Conservation (phyloP, 805 yeast genomes). For the Metschnikowia matae region DNA sequence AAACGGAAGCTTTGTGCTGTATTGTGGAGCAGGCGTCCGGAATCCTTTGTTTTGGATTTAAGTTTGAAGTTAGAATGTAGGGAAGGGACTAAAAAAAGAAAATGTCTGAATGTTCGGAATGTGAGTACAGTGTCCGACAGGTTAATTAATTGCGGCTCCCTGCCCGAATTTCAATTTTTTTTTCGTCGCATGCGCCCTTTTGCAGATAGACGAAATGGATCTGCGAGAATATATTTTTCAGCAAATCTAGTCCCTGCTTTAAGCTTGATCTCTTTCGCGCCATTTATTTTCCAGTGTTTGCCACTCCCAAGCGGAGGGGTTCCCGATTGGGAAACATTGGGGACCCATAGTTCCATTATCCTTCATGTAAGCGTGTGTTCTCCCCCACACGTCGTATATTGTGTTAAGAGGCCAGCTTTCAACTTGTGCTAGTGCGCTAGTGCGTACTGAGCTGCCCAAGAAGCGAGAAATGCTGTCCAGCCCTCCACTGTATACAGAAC, state of each 20-base stretch:
- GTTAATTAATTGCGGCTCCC: neutral
- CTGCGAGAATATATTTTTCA: neutral
- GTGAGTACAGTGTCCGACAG: neutral
- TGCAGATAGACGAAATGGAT: conserved; percentile 1
- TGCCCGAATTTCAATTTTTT: neutral
- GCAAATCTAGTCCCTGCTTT: neutral
- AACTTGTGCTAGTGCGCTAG: neutral
- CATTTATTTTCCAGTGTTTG: neutral
- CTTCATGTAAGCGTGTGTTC: no score
- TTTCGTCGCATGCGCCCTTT: neutral
- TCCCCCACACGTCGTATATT: no score
- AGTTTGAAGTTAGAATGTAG: neutral
- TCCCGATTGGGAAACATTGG: neutral
- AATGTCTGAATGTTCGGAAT: neutral
- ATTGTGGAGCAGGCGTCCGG: neutral
- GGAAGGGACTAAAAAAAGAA: neutral
- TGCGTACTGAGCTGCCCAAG: neutral
- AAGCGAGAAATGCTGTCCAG: neutral
- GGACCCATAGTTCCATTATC: no score
- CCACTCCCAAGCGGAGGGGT: neutral
- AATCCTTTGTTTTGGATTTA: neutral
- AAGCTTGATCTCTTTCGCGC: neutral
- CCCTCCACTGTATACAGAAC: neutral
- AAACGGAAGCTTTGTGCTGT: neutral
- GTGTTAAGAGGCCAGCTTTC: neutral